phyloP scores from a whole-genome alignment of 2,329 filamentous ascomycete genomes.

The Zymoseptoria crescenta region DNA sequence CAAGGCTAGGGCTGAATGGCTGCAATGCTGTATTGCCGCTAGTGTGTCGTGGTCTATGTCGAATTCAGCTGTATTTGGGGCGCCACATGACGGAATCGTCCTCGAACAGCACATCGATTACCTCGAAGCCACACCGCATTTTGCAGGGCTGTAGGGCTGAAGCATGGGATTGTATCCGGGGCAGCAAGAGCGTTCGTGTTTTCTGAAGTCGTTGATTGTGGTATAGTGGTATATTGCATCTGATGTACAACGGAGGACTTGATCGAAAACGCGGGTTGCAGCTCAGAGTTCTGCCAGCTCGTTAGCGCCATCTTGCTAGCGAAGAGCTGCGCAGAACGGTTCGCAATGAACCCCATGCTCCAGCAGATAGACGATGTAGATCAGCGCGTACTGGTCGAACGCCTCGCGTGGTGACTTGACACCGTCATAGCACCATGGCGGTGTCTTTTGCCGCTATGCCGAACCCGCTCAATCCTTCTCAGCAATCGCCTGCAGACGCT shows the following conservation, averaged over 20 bases:
- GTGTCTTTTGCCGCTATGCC: not conserved
- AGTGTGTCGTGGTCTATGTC: not conserved
- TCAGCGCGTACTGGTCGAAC: not conserved
- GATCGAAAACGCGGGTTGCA: not conserved
- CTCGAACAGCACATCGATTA: not conserved
- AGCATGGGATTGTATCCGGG: not conserved
- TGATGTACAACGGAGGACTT: not conserved
- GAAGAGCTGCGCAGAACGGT: not conserved
- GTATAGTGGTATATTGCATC: not conserved
- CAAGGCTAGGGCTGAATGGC: not conserved
- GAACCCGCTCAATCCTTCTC: conserved; percentile 78
- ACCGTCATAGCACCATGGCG: not conserved
- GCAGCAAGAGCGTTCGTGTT: not conserved
- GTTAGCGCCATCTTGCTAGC: not conserved
- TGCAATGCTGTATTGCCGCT: not conserved
- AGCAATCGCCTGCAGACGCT: conserved; percentile 92
- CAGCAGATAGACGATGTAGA: not conserved
- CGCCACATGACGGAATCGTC: not conserved
- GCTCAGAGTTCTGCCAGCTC: not conserved
- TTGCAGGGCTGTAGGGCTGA: not conserved
- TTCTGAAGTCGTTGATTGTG: not conserved
- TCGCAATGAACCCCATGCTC: not conserved
- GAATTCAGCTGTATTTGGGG: not conserved
- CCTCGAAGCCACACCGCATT: not conserved
- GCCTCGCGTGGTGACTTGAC: not conserved